These are phyloP conservation scores for Zopfochytrium polystomum DNA, from an alignment of 371 early-diverging fungal genomes.

Conservation along the genomic window DNA sequence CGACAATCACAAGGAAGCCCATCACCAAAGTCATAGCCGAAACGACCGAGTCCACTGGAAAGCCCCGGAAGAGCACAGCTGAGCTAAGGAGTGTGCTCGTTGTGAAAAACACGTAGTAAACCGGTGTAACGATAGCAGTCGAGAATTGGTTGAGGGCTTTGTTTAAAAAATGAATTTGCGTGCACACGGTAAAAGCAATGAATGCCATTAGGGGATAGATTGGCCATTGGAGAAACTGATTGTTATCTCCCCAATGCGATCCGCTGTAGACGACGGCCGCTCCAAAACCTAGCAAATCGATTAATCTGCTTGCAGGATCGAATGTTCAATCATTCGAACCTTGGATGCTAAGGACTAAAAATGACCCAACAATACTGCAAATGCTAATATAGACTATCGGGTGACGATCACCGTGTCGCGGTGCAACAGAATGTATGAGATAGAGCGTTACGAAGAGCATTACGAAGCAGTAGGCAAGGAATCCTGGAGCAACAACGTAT, in stretches of 20 bases:
- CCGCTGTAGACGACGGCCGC: slow-evolving; percentile 44
- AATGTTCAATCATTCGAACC: too few species aligned
- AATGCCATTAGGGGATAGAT: slow-evolving; percentile 46
- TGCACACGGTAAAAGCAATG: slow-evolving; percentile 31
- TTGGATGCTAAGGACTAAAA: slow-evolving; percentile 34
- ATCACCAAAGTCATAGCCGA: slow-evolving; percentile 35
- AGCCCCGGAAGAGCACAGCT: slow-evolving; percentile 49
- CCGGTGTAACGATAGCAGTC: slow-evolving; percentile 55
- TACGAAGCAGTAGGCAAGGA: slow-evolving; percentile 69
- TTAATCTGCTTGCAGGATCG: too few species aligned
- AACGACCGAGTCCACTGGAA: slow-evolving; percentile 32
- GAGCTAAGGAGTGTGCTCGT: slow-evolving; percentile 47
- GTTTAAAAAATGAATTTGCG: slow-evolving; percentile 53
- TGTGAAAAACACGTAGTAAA: slow-evolving; percentile 57
- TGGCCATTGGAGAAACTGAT: slow-evolving; percentile 44
- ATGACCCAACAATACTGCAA: slow-evolving; percentile 80
- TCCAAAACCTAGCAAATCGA: slow-evolving; percentile 43
- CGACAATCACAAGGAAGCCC: slow-evolving; percentile 45
- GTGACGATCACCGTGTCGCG: slow-evolving; percentile 41
- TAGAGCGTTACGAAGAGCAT: slow-evolving; percentile 52
- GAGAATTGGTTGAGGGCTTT: slow-evolving; percentile 43
- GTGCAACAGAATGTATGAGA: slow-evolving; percentile 69
- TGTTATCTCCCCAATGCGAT: slow-evolving; percentile 32
- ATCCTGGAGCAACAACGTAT: slow-evolving; percentile 52
- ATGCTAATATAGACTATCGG: slow-evolving; percentile 87